These are phyloP conservation scores for Diaporthe helianthi DNA, from an alignment of 2,329 filamentous ascomycete genomes.

Conservation along the genomic window DNA sequence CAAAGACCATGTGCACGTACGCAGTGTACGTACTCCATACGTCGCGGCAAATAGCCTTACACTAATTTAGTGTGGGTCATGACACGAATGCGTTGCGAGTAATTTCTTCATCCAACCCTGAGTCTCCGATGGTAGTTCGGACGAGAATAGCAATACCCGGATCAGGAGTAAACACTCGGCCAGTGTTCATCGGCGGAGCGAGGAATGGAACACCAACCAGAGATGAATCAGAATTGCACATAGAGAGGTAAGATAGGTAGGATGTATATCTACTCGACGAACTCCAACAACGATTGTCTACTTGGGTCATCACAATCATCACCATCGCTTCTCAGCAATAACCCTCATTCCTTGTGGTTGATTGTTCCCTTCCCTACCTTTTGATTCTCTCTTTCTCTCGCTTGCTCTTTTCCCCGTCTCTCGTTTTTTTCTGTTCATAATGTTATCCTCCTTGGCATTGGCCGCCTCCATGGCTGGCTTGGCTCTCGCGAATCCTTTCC, in stretches of 20 bases:
- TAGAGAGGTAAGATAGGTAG: too few relatives aligned
- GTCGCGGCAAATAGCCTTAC: conserved; percentile 1
- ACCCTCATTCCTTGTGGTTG: conserved; percentile 8
- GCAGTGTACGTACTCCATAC: conserved; percentile 11
- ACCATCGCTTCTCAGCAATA: conserved; percentile 6
- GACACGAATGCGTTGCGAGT: conserved; percentile 2
- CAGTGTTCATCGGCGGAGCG: conserved; percentile 1
- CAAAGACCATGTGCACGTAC: conserved; percentile 10
- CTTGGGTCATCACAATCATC: neutral
- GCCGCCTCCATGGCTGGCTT: conserved; percentile 20
- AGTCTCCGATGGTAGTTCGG: conserved; percentile 1
- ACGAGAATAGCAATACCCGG: conserved; percentile 4
- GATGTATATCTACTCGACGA: neutral
- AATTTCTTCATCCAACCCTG: neutral
- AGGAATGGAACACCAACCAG: neutral
- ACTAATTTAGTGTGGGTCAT: neutral
- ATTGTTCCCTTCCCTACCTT: neutral
- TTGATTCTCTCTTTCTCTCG: neutral
- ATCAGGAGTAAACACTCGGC: conserved; percentile 14
- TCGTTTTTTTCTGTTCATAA: conserved; percentile 1
- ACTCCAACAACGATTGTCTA: neutral
- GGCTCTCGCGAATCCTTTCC: conserved; percentile 11
- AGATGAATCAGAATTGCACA: neutral
- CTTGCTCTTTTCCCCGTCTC: neutral
- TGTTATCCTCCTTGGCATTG: conserved; percentile 22